Evolutionary conservation across 805 yeast species (phyloP), one percentile per base, ranked within the genome.

Genomic region (Zygotorulaspora florentina): DNA sequence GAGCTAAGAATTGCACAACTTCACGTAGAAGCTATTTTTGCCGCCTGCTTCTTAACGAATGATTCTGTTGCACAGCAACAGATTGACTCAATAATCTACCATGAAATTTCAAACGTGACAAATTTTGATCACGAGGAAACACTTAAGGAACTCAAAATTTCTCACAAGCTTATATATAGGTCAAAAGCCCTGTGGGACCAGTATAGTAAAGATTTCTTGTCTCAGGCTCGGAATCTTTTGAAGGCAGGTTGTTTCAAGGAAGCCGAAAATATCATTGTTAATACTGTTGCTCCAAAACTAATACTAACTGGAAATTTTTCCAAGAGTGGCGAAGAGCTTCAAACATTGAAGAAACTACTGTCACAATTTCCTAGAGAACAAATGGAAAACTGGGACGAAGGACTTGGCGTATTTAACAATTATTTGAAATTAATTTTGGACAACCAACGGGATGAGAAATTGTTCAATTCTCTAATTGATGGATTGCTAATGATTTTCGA

Each of bases 281-380:
- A 68, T 1, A 61, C 71, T 2, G 83, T 88, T 26, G 98, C 91
- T 0, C 98, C 98, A 8, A 62, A 65, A 11, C 76, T 83, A 2
- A 77, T 90, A 1, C 36, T 65, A 29, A 44, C 42, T 8, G 49
- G 47, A 15, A 45, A 45, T 31, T 20, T 16, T 5, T 13, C 37
- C 1, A 23, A 39, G 8, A 41, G 54, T 36, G 75, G 82, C 12
- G 70, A 76, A n/a, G 74, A 76, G 45, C 43, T 71, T 20, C 38
- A 47, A 5, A 52, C 58, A 9, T 54, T 79, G n/a, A 55, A 59
- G n/a, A 48, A 46, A 1, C 50, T 84, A 8, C 56, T 77, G 35
- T 45, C 58, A 2, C 48, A 60, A 48, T 76, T 76, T 62, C 83
- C 82, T 10, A 65, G 62, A 30, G 56, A 57, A 1, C 63, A 60